Evolutionary conservation across 2,329 filamentous ascomycete genomes (phyloP).

Genomic region (Fusarium praegraminearum): DNA sequence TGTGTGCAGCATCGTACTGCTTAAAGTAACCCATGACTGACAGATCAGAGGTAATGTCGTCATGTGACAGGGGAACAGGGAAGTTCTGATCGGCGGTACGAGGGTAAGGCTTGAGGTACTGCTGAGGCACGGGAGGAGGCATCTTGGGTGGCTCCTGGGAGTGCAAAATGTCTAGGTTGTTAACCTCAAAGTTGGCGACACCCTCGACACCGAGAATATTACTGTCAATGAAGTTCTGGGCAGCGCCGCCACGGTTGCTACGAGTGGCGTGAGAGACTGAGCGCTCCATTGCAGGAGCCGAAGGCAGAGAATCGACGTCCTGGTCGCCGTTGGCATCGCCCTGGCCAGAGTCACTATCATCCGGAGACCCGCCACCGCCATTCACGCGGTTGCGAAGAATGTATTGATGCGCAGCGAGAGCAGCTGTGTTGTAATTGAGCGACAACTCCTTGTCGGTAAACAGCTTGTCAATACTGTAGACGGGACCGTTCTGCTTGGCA

Average conservation of each 20-base stretch:
- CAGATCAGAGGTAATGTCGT: constrained; percentile 67
- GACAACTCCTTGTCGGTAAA: constrained; percentile 77
- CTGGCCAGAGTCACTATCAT: constrained; percentile 66
- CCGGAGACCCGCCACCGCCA: constrained; percentile 62
- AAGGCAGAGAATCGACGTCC: constrained; percentile 60
- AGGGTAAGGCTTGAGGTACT: constrained; percentile 69
- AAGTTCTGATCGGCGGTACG: constrained; percentile 68
- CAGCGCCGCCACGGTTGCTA: constrained; percentile 66
- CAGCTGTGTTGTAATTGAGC: constrained; percentile 73
- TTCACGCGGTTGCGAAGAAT: constrained; percentile 68
- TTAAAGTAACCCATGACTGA: constrained; percentile 69
- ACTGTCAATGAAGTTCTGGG: constrained; percentile 68
- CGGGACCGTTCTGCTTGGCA: constrained; percentile 67
- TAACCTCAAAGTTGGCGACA: constrained; percentile 68
- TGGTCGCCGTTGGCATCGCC: constrained; percentile 64
- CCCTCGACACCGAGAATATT: constrained; percentile 70
- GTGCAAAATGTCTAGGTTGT: constrained; percentile 68
- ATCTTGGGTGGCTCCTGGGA: constrained; percentile 68
- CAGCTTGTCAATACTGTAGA: constrained; percentile 76
- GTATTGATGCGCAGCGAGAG: constrained; percentile 71
- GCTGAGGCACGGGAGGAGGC: constrained; percentile 67
- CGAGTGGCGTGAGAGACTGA: constrained; percentile 73
- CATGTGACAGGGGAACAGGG: constrained; percentile 62
- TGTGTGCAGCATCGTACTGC: constrained; percentile 66
- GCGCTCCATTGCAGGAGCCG: constrained; percentile 71